Evolutionary conservation across 2,329 filamentous ascomycete genomes (phyloP).

Genomic region (Graphilbum ipis-grandicollis): DNA sequence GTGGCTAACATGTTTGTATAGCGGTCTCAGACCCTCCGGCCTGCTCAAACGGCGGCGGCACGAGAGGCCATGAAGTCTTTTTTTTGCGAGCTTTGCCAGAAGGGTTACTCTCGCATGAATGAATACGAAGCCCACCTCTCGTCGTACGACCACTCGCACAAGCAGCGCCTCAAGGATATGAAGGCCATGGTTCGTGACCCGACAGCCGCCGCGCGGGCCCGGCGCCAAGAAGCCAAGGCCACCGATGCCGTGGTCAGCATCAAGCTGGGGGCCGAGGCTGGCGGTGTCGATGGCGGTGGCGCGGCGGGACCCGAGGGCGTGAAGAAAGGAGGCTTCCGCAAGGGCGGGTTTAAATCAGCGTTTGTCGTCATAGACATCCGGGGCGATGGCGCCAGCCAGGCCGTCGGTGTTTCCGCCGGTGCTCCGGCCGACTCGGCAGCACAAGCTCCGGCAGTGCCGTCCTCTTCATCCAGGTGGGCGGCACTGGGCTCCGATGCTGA

Average conservation of each 20-base stretch:
- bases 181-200: constrained; percentile 66
- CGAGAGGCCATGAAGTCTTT: constrained; percentile 66
- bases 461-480: constrained; percentile 23
- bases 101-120: constrained; percentile 88
- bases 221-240: constrained; percentile 54
- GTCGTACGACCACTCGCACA: constrained; percentile 91
- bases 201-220: constrained; percentile 42
- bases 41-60: constrained; percentile 43
- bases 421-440: too few relatives aligned
- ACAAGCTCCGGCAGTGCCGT: too few relatives aligned
- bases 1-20: constrained; percentile 13
- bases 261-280: constrained; percentile 30
- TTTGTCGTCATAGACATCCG: constrained; percentile 37
- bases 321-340: constrained; percentile 63
- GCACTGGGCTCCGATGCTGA: constrained; percentile 16
- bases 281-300: constrained; percentile 12
- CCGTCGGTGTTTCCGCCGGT: too few relatives aligned
- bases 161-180: constrained; percentile 78
- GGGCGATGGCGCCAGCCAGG: constrained; percentile 18
- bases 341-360: constrained; percentile 66
- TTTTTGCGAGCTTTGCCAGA: constrained; percentile 75
- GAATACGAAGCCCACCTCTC: constrained; percentile 91
- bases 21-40: constrained; percentile 39
- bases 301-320: background rate
- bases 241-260: constrained; percentile 48